phyloP scores from a whole-genome alignment of 2,329 filamentous ascomycete genomes.

The Xylariaceae sp. region DNA sequence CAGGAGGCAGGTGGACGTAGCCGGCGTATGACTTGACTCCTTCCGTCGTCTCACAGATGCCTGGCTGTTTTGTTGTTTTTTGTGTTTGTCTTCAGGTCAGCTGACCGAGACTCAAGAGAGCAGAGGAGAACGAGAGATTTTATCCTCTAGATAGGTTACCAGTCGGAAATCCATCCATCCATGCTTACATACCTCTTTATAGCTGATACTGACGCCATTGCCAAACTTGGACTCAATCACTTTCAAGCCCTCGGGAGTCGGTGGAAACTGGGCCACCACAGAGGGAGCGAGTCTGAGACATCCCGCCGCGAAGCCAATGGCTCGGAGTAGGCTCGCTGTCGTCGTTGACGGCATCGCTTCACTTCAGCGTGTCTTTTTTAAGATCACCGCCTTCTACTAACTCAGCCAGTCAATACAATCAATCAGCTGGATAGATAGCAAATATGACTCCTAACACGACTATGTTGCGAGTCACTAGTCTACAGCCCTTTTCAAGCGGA shows the following conservation, averaged over 20 bases:
- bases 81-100: neutral
- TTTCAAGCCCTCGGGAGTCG: slow-evolving; percentile 33
- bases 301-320: slow-evolving; percentile 8
- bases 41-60: slow-evolving; percentile 47
- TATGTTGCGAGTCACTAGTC: too few species aligned
- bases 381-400: neutral
- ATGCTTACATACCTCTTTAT: slow-evolving; percentile 44
- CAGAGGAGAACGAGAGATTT: neutral
- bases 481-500: too few species aligned
- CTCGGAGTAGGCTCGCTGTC: slow-evolving; percentile 7
- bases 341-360: slow-evolving; percentile 10
- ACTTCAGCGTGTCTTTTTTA: neutral
- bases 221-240: slow-evolving; percentile 52
- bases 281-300: slow-evolving; percentile 15
- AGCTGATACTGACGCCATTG: slow-evolving; percentile 53
- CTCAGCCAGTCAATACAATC: too few species aligned
- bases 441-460: too few species aligned
- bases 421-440: too few species aligned
- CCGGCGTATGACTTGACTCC: slow-evolving; percentile 58
- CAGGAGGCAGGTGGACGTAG: slow-evolving; percentile 50
- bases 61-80: slow-evolving; percentile 37
- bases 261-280: slow-evolving; percentile 26
- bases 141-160: neutral
- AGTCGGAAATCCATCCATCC: too few species aligned
- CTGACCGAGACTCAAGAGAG: neutral